phyloP scores from a whole-genome alignment of 164 flowering plant genomes.

The Cinnamomum chago region DNA sequence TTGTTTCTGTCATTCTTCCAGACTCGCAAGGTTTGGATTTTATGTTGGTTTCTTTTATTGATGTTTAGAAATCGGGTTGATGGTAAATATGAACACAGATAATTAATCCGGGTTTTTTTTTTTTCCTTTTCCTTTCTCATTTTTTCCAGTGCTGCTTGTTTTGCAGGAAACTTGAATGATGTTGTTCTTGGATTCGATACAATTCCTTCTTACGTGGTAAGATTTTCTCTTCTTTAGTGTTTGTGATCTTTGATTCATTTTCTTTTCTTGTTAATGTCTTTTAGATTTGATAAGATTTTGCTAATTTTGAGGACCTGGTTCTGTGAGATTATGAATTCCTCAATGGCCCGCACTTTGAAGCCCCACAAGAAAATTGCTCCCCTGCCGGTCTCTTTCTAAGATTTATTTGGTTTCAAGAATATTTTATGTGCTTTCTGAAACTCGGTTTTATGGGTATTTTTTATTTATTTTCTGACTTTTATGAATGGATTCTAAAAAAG shows the following conservation, averaged over 20 bases:
- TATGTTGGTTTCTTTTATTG: background rate
- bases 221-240: background rate
- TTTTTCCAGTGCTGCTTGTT: background rate
- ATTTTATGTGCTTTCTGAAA: background rate
- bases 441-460: background rate
- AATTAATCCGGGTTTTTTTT: background rate
- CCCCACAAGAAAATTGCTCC: background rate
- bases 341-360: background rate
- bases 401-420: background rate
- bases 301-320: background rate
- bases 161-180: constrained; percentile 67
- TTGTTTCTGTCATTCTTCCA: constrained; percentile 62
- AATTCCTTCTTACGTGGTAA: constrained; percentile 17
- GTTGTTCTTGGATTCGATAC: constrained; percentile 75
- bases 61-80: background rate
- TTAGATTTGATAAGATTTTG: background rate
- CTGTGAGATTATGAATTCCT: background rate
- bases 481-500: background rate
- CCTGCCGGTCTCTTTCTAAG: background rate
- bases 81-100: background rate
- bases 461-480: background rate
- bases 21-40: constrained; percentile 50
- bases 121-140: background rate
- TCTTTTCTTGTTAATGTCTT: background rate
- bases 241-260: background rate